Percentiles rank a stretch among this genome's conserved stretches.
Evolutionary conservation across 768 basidiomycete species (phyloP).

Genomic region (Pulveroboletus sp.): DNA sequence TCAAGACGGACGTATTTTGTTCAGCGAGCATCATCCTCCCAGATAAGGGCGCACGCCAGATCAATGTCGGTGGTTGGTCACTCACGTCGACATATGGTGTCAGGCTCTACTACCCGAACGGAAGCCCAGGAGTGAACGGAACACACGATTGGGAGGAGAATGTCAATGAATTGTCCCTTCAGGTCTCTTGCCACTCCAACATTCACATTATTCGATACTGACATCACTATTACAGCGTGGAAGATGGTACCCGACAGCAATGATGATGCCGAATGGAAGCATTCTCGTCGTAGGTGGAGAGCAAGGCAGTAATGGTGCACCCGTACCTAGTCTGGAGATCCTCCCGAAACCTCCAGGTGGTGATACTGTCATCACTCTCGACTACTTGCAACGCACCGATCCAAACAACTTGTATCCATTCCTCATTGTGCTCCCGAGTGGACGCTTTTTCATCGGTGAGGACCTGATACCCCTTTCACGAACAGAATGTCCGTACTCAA

Average conservation of each 20-base stretch:
- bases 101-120: conserved; percentile 68
- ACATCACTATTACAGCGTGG: conserved; percentile 38
- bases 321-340: conserved; percentile 67
- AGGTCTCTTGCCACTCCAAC: conserved; percentile 36
- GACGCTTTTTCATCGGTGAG: conserved; percentile 66
- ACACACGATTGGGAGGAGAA: conserved; percentile 83
- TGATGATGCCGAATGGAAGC: conserved; percentile 68
- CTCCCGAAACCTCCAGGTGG: conserved; percentile 65
- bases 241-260: conserved; percentile 69
- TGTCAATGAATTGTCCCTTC: conserved; percentile 48
- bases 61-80: conserved; percentile 48
- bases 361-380: conserved; percentile 53
- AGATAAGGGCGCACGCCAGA: conserved; percentile 51
- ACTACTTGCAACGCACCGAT: conserved; percentile 66
- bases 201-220: background rate
- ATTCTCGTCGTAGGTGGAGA: conserved; percentile 75
- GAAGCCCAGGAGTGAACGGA: conserved; percentile 59
- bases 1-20: conserved; percentile 78
- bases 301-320: conserved; percentile 58
- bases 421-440: conserved; percentile 64
- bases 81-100: conserved; percentile 67
- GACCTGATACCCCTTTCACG: background rate
- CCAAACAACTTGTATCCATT: conserved; percentile 82
- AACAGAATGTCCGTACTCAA: background rate
- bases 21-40: conserved; percentile 69